Evolutionary conservation across 148 eudicot genomes (phyloP), one percentile per base, ranked within the genome.

Genomic region (Tetragonia tetragonoides): DNA sequence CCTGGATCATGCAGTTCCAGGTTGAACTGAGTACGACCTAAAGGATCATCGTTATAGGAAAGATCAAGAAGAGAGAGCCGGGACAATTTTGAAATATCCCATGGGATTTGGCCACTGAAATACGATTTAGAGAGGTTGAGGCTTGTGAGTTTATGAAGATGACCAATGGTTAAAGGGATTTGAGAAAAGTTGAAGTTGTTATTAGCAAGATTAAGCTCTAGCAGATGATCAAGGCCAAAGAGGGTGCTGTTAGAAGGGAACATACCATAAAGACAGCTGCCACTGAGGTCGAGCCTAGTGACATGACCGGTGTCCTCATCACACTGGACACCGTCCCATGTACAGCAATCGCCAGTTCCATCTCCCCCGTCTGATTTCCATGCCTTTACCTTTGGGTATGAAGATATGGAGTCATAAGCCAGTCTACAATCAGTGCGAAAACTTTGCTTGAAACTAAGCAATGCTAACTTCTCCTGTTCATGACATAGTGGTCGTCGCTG

Each of bases 291-390:
- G n/a, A 85, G 88, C 11, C 81, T 80, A 6, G 53, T 77, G 5
- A 87, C 86, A 77, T 75, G 77, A 54, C 87, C 83, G 1, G 81
- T 74, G 2, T 61, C 16, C 44, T 79, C 14, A 28, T 82, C 78
- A 46, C 87, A 88, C 75, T 53, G 39, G 8, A 86, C 91, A 6
- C 88, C 87, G 49, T 88, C 87, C 88, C 88, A 85, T 0, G 38
- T 57, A 74, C 86, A 85, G 17, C 90, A 88, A 63, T 79, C 54
- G 0, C 8, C 21, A 6, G 7, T 34, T 63, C 39, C 14, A 7
- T 63, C 18, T 37, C 0, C 63, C 21, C 77, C 70, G 2, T 6
- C n/a, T 7, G 62, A 16, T 37, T 3, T 37, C 73, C 78, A 75
- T 39, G 41, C 34, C 38, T 67, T 46, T 53, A 59, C 21, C 74